phyloP scores from a whole-genome alignment of 2,329 filamentous ascomycete species.

The Bipolaris bicolor region DNA sequence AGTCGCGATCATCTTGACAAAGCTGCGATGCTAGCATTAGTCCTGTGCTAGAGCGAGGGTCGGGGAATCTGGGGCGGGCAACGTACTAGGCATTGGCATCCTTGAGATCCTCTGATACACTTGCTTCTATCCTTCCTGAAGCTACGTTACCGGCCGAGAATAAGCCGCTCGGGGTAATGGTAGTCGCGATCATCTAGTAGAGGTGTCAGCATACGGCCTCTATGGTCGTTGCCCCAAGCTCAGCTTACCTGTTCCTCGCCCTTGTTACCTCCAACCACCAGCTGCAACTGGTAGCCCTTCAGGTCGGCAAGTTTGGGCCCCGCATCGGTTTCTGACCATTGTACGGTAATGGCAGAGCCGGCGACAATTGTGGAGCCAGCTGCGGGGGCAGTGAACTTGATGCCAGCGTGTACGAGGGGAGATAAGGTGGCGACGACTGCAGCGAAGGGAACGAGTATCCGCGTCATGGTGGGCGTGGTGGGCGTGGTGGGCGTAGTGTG shows the following conservation, averaged over 20 bases:
- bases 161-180: constrained; percentile 54
- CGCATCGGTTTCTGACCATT: constrained; percentile 63
- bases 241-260: constrained; percentile 55
- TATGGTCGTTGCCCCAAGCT: background rate
- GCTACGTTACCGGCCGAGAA: constrained; percentile 54
- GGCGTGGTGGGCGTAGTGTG: constrained; percentile 19
- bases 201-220: constrained; percentile 6
- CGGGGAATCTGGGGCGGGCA: background rate
- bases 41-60: background rate
- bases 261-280: constrained; percentile 66
- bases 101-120: constrained; percentile 40
- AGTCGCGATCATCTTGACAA: constrained; percentile 59
- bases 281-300: constrained; percentile 62
- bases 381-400: constrained; percentile 61
- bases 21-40: constrained; percentile 28
- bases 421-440: constrained; percentile 49
- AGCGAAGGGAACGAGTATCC: constrained; percentile 34
- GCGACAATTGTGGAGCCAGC: constrained; percentile 58
- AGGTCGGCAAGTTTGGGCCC: constrained; percentile 59
- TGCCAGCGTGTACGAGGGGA: constrained; percentile 57
- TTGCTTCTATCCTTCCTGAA: constrained; percentile 33
- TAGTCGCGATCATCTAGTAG: constrained; percentile 13
- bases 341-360: constrained; percentile 59
- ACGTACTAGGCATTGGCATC: constrained; percentile 63
- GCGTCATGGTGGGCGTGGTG: constrained; percentile 33